These are phyloP conservation scores for Fusarium falciforme DNA, from an alignment of 2,329 filamentous ascomycete species.

Conservation along the genomic window DNA sequence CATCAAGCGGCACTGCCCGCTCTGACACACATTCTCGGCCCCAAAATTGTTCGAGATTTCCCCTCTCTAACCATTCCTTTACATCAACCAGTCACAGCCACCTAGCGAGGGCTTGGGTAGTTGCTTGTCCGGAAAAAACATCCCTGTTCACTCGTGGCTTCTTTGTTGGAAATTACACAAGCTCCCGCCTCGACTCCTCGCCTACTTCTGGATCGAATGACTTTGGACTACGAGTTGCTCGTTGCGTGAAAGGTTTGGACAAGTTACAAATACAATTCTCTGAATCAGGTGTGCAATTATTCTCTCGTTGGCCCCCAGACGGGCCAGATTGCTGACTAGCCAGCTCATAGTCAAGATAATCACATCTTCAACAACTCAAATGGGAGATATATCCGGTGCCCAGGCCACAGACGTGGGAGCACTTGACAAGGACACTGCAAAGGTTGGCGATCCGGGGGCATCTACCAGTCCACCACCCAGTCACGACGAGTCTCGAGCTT, in stretches of 20 bases:
- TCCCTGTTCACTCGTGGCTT: constrained; percentile 29
- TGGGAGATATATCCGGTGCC: constrained; percentile 39
- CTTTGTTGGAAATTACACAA: constrained; percentile 11
- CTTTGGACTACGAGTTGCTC: not conserved
- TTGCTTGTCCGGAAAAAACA: constrained; percentile 21
- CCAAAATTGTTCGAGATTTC: constrained; percentile 29
- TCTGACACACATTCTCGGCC: constrained; percentile 30
- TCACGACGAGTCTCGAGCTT: constrained; percentile 18
- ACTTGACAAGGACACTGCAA: constrained; percentile 17
- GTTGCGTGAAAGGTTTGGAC: not conserved
- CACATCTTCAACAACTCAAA: constrained; percentile 15
- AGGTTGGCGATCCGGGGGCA: constrained; percentile 8
- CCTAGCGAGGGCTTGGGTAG: constrained; percentile 16
- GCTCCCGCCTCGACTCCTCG: constrained; percentile 1
- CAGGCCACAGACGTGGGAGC: constrained; percentile 26
- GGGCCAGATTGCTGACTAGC: constrained; percentile 11
- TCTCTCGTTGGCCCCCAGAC: not conserved
- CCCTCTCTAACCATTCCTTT: constrained; percentile 15
- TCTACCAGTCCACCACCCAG: constrained; percentile 9
- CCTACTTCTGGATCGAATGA: constrained; percentile 1
- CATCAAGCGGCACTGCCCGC: constrained; percentile 18
- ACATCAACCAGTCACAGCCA: constrained; percentile 20
- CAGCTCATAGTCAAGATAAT: constrained; percentile 1
- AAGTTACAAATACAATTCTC: constrained; percentile 12
- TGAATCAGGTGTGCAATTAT: not conserved